Conservation (phyloP, 2,329 filamentous ascomycete genomes). For the Lachnellula occidentalis region DNA sequence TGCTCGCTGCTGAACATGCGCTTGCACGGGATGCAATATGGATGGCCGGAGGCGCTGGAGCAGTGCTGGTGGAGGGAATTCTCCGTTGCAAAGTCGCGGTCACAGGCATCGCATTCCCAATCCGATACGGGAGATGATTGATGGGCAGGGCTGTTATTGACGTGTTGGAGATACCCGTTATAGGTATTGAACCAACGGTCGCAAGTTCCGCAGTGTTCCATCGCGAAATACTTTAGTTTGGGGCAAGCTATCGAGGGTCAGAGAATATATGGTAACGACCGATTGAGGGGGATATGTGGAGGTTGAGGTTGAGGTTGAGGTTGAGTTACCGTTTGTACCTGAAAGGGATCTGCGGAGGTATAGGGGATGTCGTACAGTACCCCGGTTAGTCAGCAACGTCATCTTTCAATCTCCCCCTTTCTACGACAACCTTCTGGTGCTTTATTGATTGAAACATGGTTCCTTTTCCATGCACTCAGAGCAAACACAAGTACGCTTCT, state of each 20-base stretch:
- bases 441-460: too few species aligned
- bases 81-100: conserved; percentile 8
- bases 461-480: too few species aligned
- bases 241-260: background rate
- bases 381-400: too few species aligned
- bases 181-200: conserved; percentile 10
- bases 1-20: conserved; percentile 20
- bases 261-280: too few species aligned
- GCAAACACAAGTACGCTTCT: too few species aligned
- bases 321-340: background rate
- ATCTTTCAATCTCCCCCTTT: too few species aligned
- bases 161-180: conserved; percentile 14
- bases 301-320: background rate
- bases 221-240: background rate
- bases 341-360: too few species aligned
- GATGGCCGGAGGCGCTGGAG: conserved; percentile 7
- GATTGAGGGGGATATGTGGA: background rate
- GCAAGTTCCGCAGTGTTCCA: conserved; percentile 9
- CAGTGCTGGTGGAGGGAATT: conserved; percentile 20
- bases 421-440: too few species aligned
- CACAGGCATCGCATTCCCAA: conserved; percentile 20
- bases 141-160: conserved; percentile 16
- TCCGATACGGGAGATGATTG: background rate
- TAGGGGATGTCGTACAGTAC: too few species aligned
- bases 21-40: conserved; percentile 20